Conservation (phyloP, 257 asterid genomes). For the Solanum corneliomulleri region DNA sequence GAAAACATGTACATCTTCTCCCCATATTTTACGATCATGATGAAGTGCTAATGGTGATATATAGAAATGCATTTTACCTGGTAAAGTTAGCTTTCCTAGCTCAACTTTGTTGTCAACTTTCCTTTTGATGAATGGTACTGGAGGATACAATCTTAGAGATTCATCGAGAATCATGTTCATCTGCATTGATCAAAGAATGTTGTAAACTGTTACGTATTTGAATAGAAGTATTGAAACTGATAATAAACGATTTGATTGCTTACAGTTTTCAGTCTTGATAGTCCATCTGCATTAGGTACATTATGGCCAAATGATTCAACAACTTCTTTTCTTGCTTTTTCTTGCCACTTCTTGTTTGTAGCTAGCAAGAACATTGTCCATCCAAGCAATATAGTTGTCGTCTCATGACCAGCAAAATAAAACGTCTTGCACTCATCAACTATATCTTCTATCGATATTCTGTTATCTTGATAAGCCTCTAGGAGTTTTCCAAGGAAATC, state of each 20-base stretch:
- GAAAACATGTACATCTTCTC: constrained; percentile 44
- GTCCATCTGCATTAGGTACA: constrained; percentile 30
- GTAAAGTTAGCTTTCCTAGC: constrained; percentile 30
- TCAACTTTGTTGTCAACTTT: constrained; percentile 22
- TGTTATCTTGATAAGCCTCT: constrained; percentile 16
- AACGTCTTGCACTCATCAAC: constrained; percentile 72
- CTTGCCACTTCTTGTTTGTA: constrained; percentile 57
- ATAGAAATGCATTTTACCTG: constrained; percentile 27
- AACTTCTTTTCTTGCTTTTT: constrained; percentile 55
- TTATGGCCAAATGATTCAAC: constrained; percentile 12
- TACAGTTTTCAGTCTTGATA: constrained; percentile 44
- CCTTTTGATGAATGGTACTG: constrained; percentile 45
- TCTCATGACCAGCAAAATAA: constrained; percentile 76
- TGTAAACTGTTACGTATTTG: neutral
- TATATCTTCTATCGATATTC: constrained; percentile 39
- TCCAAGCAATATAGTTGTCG: constrained; percentile 40
- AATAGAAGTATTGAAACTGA: neutral
- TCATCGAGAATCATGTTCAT: constrained; percentile 53
- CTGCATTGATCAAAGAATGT: constrained; percentile 8
- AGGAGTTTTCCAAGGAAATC: constrained; percentile 47
- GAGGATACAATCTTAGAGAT: constrained; percentile 57
- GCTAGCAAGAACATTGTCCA: constrained; percentile 60
- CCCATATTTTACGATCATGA: constrained; percentile 56
- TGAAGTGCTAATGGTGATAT: constrained; percentile 54
- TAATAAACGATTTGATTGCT: neutral